Evolutionary conservation across 2,329 filamentous ascomycete species (phyloP).

Genomic region (Fusarium kyushuense): DNA sequence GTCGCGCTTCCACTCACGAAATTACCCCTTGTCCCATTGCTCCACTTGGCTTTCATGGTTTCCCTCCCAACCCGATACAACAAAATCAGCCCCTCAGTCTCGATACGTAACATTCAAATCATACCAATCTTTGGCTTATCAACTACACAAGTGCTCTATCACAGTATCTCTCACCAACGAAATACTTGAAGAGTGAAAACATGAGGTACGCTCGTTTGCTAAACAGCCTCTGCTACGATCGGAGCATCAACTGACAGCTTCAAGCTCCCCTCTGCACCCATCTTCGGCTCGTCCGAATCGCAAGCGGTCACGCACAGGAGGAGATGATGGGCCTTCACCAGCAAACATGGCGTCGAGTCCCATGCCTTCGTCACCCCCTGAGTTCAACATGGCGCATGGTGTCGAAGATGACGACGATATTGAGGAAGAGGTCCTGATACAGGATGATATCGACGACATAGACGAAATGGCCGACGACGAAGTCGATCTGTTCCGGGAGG

Average conservation of each 20-base stretch:
- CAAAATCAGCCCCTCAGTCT: slow-evolving; percentile 44
- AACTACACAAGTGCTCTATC: slow-evolving; percentile 8
- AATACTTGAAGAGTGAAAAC: slow-evolving; percentile 14
- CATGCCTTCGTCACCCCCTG: slow-evolving; percentile 74
- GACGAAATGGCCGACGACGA: slow-evolving; percentile 87
- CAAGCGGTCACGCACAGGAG: slow-evolving; percentile 67
- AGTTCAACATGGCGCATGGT: slow-evolving; percentile 73
- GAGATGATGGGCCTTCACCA: slow-evolving; percentile 65
- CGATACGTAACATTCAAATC: slow-evolving; percentile 17
- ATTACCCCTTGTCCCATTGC: slow-evolving; percentile 37
- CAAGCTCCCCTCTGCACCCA: slow-evolving; percentile 85
- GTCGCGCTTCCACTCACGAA: slow-evolving; percentile 48
- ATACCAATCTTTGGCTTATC: slow-evolving; percentile 6
- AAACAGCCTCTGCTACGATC: neutral
- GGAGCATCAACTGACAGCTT: slow-evolving; percentile 21
- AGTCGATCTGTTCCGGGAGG: slow-evolving; percentile 80
- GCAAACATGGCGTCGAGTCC: slow-evolving; percentile 68
- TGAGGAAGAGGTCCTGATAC: slow-evolving; percentile 76
- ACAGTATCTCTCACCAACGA: slow-evolving; percentile 14
- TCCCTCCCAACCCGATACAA: slow-evolving; percentile 38
- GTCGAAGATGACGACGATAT: slow-evolving; percentile 78
- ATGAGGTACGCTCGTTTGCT: slow-evolving; percentile 27
- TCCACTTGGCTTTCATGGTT: slow-evolving; percentile 36
- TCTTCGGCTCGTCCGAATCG: slow-evolving; percentile 71
- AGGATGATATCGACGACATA: slow-evolving; percentile 80